Percentiles rank a stretch among this genome's conserved stretches.
These are phyloP conservation scores for Zygoascus meyerae DNA, from an alignment of 1,139 yeast genomes.

Conservation along the genomic window DNA sequence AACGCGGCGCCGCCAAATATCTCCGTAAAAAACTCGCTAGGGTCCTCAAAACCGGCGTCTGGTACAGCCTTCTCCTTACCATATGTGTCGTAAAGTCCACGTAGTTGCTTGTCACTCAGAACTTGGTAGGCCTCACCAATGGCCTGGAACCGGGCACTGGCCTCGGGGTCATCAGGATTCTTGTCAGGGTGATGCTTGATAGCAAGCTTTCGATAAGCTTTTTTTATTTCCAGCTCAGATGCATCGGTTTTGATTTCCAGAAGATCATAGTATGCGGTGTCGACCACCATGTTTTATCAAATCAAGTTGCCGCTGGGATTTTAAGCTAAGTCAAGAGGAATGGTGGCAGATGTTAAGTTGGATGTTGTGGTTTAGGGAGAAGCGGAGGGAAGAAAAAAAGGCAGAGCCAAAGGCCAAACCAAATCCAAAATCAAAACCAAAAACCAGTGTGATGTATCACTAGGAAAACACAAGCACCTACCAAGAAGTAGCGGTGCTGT, in stretches of 20 bases:
- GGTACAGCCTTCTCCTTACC: constrained; percentile 86
- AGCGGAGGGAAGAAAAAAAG: too few species aligned
- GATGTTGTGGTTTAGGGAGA: too few species aligned
- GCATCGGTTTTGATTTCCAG: constrained; percentile 67
- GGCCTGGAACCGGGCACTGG: constrained; percentile 57
- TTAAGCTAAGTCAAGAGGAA: too few species aligned
- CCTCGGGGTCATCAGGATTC: constrained; percentile 80
- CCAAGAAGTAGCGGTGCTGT: too few species aligned
- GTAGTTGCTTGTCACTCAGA: constrained; percentile 63
- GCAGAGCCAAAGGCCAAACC: too few species aligned
- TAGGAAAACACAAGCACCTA: too few species aligned
- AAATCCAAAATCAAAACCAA: too few species aligned
- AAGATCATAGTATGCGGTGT: constrained; percentile 80
- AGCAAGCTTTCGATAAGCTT: constrained; percentile 88
- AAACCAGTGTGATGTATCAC: too few species aligned
- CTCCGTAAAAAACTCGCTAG: constrained; percentile 77
- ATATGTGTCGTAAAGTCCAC: constrained; percentile 73
- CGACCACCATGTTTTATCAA: constrained; percentile 72
- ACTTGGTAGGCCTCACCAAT: constrained; percentile 45
- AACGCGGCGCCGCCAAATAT: constrained; percentile 94
- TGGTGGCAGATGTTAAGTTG: too few species aligned
- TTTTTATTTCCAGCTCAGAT: constrained; percentile 76
- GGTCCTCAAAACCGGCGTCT: constrained; percentile 81
- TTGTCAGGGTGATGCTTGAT: constrained; percentile 91
- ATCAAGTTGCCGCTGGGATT: too few species aligned